phyloP scores from a whole-genome alignment of 1,284 basidiomycete genomes.

The Malassezia brasiliensis region DNA sequence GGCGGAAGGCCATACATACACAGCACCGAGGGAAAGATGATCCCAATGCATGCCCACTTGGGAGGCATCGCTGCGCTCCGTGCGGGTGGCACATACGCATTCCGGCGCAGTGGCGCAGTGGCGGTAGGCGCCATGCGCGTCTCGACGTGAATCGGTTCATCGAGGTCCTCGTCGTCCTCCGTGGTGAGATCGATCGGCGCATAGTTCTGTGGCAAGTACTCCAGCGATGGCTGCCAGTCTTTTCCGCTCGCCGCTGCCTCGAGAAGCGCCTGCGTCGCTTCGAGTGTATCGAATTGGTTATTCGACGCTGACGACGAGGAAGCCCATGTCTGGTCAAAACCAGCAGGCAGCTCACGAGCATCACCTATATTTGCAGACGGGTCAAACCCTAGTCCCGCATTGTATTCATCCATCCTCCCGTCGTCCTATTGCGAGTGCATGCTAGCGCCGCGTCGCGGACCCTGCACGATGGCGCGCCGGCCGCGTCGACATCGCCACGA shows the following conservation, averaged over 20 bases:
- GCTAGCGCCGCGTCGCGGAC: slow-evolving; percentile 3
- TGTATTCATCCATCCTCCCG: neutral
- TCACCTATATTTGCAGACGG: neutral
- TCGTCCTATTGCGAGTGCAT: neutral
- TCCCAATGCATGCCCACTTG: slow-evolving; percentile 37
- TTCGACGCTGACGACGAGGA: neutral
- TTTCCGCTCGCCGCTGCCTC: neutral
- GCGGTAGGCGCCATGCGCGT: slow-evolving; percentile 2
- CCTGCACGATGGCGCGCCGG: neutral
- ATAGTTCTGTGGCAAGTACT: neutral
- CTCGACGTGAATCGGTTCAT: slow-evolving; percentile 29
- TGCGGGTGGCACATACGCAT: slow-evolving; percentile 12
- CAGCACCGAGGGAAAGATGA: slow-evolving; percentile 32
- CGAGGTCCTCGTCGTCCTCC: slow-evolving; percentile 26
- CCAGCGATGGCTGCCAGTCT: neutral
- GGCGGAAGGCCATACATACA: slow-evolving; percentile 36
- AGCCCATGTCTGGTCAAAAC: neutral
- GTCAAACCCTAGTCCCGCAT: neutral
- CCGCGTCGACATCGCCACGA: neutral
- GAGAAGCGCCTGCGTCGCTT: slow-evolving; percentile 1
- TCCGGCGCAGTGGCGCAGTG: slow-evolving; percentile 12
- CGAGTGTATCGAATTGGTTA: neutral
- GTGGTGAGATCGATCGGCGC: slow-evolving; percentile 9
- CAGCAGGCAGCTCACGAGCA: neutral
- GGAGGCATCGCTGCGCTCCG: slow-evolving; percentile 9